A percentile compares a stretch with the other conserved stretches of the same genome.
Conservation (phyloP, 2,329 filamentous ascomycete species). For the Trichoderma sp. region DNA sequence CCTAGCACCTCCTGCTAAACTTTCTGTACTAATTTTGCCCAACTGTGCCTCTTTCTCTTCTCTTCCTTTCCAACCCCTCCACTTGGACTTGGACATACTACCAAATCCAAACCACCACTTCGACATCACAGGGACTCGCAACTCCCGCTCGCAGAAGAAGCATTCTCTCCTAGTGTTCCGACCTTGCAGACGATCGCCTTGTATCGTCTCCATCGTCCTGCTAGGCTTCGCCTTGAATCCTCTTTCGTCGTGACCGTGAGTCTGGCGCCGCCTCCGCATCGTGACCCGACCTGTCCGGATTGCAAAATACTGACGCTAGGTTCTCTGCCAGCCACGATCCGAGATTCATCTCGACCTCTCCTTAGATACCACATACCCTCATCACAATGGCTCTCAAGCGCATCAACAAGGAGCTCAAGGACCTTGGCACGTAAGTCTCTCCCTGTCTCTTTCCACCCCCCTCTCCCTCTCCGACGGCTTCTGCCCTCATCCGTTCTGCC, state of each 20-base stretch:
- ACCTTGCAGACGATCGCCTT: constrained; percentile 30
- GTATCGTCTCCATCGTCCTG: constrained; percentile 30
- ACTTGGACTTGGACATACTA: constrained; percentile 20
- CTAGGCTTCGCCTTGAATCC: constrained; percentile 21
- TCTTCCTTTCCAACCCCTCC: constrained; percentile 26
- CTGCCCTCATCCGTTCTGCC: too few species aligned
- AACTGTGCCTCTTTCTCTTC: constrained; percentile 21
- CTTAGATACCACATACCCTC: constrained; percentile 35
- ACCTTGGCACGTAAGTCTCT: constrained; percentile 74
- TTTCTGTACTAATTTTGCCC: not conserved
- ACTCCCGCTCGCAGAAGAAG: constrained; percentile 17
- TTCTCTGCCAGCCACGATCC: constrained; percentile 25
- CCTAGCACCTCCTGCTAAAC: too few species aligned
- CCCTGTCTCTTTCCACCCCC: constrained; percentile 12
- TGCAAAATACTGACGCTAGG: constrained; percentile 20
- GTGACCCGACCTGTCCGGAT: constrained; percentile 28
- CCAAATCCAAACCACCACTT: constrained; percentile 20
- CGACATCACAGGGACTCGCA: constrained; percentile 13
- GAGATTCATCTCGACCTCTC: constrained; percentile 34
- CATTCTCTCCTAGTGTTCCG: constrained; percentile 5
- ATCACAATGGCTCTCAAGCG: constrained; percentile 82
- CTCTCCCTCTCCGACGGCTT: not conserved
- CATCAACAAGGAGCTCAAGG: constrained; percentile 92
- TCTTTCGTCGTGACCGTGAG: constrained; percentile 34
- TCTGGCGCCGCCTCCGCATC: constrained; percentile 36